A percentile compares a stretch with the other conserved stretches of the same genome.
Conservation (phyloP, 345 rosid genomes). For the Lumnitzera racemosa region DNA sequence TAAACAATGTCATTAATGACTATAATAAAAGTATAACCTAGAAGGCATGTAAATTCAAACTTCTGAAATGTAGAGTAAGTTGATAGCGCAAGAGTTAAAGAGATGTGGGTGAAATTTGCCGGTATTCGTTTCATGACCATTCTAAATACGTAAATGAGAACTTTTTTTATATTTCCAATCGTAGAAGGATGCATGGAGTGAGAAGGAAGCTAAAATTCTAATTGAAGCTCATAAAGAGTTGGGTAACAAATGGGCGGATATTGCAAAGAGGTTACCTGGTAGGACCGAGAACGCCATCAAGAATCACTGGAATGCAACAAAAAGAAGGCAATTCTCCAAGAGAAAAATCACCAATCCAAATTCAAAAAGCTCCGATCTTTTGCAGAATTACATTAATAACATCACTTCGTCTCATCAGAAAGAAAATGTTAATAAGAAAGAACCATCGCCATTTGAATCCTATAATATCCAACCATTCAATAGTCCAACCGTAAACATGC, state of each 20-base stretch:
- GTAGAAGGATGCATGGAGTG: conserved; percentile 9
- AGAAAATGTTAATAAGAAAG: no score
- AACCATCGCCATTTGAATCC: no score
- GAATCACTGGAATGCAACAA: conserved; percentile 11
- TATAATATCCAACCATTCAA: no score
- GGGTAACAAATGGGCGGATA: conserved; percentile 5
- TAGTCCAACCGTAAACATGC: no score
- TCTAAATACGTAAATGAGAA: background rate
- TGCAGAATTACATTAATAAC: no score
- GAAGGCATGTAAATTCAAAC: no score
- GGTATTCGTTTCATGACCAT: no score
- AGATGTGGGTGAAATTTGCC: background rate
- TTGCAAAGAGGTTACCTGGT: conserved; percentile 2
- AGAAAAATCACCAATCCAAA: background rate
- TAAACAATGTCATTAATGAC: no score
- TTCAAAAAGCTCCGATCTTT: background rate
- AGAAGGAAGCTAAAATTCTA: conserved; percentile 3
- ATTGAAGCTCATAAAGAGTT: conserved; percentile 6
- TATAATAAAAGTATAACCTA: no score
- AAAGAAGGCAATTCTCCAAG: conserved; percentile 2
- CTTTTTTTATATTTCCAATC: background rate
- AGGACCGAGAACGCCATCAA: conserved; percentile 8
- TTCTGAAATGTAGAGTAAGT: no score
- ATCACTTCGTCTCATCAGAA: no score
- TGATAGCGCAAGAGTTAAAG: background rate